Base-by-base conservation (phyloP, 2,329 filamentous ascomycete genomes). In the Domatiomyces globalis region DNA sequence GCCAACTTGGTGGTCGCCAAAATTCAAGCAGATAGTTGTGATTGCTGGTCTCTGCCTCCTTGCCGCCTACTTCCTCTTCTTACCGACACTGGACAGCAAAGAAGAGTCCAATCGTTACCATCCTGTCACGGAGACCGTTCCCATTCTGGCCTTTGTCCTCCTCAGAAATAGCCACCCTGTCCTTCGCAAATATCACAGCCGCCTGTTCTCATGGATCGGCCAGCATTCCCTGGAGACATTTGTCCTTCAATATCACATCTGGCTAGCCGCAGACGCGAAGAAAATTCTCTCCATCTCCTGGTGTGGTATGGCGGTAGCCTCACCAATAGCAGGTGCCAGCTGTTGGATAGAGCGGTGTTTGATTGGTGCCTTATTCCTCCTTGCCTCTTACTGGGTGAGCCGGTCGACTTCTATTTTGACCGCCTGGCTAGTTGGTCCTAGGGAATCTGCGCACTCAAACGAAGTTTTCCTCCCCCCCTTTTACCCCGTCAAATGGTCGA, bases 221-320 rank as follows among this genome's bases (percentile, higher is more conserved):
- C 67, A 68, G 5, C 74, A 73, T 52, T 77, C 77, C 0, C 70
- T 81, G 1, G 80, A 83, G 63, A 74, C 77, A 0, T 80, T 77
- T 56, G 69, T 79, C 5, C 65, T 83, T 39, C 77, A 81, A 56
- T 75, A 75, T 60, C 80, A 84, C 61, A 69, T 81, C 49, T 80
- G 77, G 72, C 71, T 83, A 7, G 77, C 77, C 1, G 76, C 72
- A 2, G 77, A 83, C 58, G 74, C 75, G 1, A 73, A 71, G 29
- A 76, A 74, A 0, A 57, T 76, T 3, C 68, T 83, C 10, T 39
- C 33, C 39, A 56, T 44, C 45, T 52, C 48, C 39, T 50, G 55
- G 58, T 8, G 62, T 64, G 53, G 62, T 62, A 45, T 64, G 61
- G 62, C 53, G 19, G 52, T 54, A 17, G 43, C 49, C 9, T 17